A percentile compares a stretch with the other conserved stretches of the same genome.
Evolutionary conservation across 208 protist genomes (phyloP).

Genomic region (Eutreptiella sp.): DNA sequence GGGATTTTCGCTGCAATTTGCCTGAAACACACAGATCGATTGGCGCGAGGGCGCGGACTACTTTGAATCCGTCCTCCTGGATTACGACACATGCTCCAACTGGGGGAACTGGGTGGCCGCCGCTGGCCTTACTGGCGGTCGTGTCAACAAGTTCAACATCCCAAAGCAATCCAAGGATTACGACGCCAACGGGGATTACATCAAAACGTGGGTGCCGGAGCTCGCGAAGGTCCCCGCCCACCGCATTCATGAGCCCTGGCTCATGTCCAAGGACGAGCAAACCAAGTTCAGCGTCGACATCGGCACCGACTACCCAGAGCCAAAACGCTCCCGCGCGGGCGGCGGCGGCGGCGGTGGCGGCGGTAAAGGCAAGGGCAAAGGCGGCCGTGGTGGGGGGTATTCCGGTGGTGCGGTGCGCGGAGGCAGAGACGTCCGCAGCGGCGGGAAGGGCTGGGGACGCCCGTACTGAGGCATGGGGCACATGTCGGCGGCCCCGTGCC

Average conservation of each 20-base stretch:
- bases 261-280: neutral
- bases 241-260: neutral
- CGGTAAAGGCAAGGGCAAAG: too few species aligned
- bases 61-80: constrained; percentile 39
- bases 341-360: too few species aligned
- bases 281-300: neutral
- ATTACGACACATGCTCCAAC: constrained; percentile 28
- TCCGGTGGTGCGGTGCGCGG: too few species aligned
- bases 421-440: too few species aligned
- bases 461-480: too few species aligned
- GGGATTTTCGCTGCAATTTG: too few species aligned
- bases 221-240: neutral
- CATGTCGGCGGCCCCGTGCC: too few species aligned
- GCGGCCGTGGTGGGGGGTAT: too few species aligned
- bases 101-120: neutral
- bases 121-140: too few species aligned
- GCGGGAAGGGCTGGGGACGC: too few species aligned
- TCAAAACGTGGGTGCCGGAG: constrained; percentile 5
- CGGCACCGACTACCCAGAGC: constrained; percentile 2
- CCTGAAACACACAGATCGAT: constrained; percentile 42
- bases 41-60: constrained; percentile 43
- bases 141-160: too few species aligned
- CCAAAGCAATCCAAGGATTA: neutral
- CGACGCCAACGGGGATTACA: neutral
- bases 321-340: too few species aligned